phyloP scores from a whole-genome alignment of 164 flowering plant genomes.

The Amborella trichopoda region DNA sequence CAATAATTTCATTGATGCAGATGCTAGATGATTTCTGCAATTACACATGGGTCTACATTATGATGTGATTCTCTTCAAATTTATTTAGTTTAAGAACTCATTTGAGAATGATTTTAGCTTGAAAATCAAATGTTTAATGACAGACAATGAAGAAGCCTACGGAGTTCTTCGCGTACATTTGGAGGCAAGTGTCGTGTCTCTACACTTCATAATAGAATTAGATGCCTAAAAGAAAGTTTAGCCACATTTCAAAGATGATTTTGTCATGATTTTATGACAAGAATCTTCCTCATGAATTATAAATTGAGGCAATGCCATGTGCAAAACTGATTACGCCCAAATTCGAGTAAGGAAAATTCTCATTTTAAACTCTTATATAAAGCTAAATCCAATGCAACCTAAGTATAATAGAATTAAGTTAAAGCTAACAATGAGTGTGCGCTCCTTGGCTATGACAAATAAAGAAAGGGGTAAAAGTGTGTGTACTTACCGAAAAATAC shows the following conservation, averaged over 20 bases:
- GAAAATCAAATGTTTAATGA: conserved; percentile 7
- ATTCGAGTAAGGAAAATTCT: conserved; percentile 11
- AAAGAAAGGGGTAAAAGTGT: conserved; percentile 13
- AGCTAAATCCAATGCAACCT: conserved; percentile 12
- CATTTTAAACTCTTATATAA: conserved; percentile 15
- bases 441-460: conserved; percentile 12
- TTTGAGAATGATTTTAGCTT: conserved; percentile 6
- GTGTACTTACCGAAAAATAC: conserved; percentile 10
- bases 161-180: not conserved
- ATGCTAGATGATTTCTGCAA: conserved; percentile 17
- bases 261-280: conserved; percentile 14
- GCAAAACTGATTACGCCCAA: conserved; percentile 14
- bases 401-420: conserved; percentile 11
- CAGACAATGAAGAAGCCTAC: conserved; percentile 7
- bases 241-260: conserved; percentile 4
- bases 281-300: conserved; percentile 10
- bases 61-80: conserved; percentile 3
- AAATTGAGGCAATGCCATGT: conserved; percentile 11
- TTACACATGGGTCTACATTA: conserved; percentile 3
- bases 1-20: conserved; percentile 1
- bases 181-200: conserved; percentile 14
- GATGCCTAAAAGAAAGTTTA: conserved; percentile 11
- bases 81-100: not conserved
- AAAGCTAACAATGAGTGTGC: conserved; percentile 12
- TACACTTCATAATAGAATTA: conserved; percentile 13